Evolutionary conservation across 768 basidiomycete genomes (phyloP).

Genomic region (Cystobasidium onofrii): DNA sequence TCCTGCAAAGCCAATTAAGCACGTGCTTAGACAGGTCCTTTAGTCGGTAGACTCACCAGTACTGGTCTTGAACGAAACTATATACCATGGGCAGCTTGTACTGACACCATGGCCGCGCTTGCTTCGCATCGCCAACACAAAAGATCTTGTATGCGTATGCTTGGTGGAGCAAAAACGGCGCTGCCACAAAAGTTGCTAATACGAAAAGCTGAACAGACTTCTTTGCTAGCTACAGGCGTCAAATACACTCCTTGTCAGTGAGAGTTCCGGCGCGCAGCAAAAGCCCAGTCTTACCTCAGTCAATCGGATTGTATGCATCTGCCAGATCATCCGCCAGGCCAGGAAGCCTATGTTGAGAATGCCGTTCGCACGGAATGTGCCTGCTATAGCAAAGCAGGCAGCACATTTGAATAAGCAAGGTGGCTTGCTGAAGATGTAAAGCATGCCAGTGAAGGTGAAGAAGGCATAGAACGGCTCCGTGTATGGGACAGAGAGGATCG

Average conservation of each 20-base stretch:
- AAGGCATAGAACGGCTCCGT: conserved; percentile 79
- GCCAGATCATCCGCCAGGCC: conserved; percentile 22
- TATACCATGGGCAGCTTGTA: conserved; percentile 63
- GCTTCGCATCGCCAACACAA: conserved; percentile 48
- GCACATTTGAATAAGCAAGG: conserved; percentile 48
- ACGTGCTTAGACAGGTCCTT: background rate
- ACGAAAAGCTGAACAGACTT: background rate
- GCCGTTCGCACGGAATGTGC: conserved; percentile 67
- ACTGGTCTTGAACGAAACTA: conserved; percentile 65
- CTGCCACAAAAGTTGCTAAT: conserved; percentile 44
- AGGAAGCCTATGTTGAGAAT: conserved; percentile 64
- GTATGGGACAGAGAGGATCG: conserved; percentile 64
- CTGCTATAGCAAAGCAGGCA: conserved; percentile 58
- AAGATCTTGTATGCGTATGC: conserved; percentile 58
- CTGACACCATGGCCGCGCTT: conserved; percentile 58
- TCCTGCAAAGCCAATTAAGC: conserved; percentile 46
- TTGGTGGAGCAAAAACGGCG: conserved; percentile 69
- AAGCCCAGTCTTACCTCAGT: background rate
- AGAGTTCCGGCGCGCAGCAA: no score
- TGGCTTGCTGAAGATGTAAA: conserved; percentile 1
- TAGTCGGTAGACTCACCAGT: conserved; percentile 53
- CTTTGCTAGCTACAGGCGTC: background rate
- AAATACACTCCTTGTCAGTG: no score
- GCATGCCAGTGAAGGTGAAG: conserved; percentile 63
- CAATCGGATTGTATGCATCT: background rate